phyloP scores from a whole-genome alignment of 2,329 filamentous ascomycete genomes.

The Cercospora sp. region DNA sequence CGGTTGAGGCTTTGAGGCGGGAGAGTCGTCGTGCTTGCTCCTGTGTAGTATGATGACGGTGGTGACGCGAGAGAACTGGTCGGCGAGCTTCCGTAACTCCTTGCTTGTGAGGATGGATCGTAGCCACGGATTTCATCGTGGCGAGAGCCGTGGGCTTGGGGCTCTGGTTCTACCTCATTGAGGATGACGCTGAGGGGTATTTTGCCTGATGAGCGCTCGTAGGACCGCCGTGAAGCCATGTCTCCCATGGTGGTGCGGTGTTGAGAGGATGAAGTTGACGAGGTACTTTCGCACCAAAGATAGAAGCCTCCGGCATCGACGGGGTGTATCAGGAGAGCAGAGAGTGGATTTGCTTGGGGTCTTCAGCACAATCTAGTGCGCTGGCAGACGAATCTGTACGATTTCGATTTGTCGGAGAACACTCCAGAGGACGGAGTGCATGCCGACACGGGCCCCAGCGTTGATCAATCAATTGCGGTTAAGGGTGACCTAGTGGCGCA shows the following conservation, averaged over 20 bases:
- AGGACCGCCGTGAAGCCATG: constrained; percentile 12
- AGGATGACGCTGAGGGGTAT: constrained; percentile 21
- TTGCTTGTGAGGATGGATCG: constrained; percentile 7
- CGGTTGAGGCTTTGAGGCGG: neutral
- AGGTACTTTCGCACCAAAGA: neutral
- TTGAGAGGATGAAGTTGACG: neutral
- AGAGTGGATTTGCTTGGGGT: neutral
- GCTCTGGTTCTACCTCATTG: constrained; percentile 9
- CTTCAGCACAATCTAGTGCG: neutral
- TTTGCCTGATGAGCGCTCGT: constrained; percentile 18
- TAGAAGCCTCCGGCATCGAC: neutral
- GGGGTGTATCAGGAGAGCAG: neutral
- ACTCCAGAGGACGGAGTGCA: neutral
- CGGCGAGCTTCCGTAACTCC: constrained; percentile 13
- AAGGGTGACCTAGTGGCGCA: neutral
- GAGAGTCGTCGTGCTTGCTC: neutral
- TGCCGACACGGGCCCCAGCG: neutral
- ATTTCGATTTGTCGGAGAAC: constrained; percentile 1
- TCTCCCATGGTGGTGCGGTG: neutral
- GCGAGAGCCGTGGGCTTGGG: neutral
- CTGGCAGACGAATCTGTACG: constrained; percentile 2
- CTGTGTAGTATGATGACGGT: constrained; percentile 9
- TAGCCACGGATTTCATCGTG: neutral
- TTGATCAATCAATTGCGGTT: neutral
- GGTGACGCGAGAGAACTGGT: constrained; percentile 12